Conservation (phyloP, 2,329 filamentous ascomycete species). For the Ophiocordyceps camponoti-leonardi region DNA sequence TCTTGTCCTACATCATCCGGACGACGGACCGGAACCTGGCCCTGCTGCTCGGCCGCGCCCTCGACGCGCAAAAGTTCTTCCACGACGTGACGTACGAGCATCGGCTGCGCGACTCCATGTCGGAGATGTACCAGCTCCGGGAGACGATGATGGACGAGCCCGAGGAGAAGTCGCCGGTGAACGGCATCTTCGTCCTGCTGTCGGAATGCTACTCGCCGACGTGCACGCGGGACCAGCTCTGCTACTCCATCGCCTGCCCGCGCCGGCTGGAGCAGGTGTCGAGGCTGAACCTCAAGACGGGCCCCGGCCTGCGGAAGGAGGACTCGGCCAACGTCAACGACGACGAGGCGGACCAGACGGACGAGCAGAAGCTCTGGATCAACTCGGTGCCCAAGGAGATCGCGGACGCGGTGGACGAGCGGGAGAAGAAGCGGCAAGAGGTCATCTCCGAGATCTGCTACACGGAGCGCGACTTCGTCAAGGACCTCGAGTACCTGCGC, state of each 20-base stretch:
- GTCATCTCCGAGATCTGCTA: conserved; percentile 98
- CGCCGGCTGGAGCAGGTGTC: conserved; percentile 89
- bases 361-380: conserved; percentile 98
- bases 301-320: conserved; percentile 63
- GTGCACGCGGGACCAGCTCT: conserved; percentile 85
- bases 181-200: conserved; percentile 89
- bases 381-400: conserved; percentile 94
- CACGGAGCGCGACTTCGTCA: conserved; percentile 96
- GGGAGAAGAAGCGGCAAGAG: conserved; percentile 93
- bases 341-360: conserved; percentile 66
- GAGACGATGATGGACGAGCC: conserved; percentile 76
- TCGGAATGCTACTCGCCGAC: conserved; percentile 98
- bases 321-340: conserved; percentile 45
- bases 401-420: conserved; percentile 74
- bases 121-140: conserved; percentile 92
- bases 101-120: conserved; percentile 78
- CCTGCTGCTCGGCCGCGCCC: conserved; percentile 70
- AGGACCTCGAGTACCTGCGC: conserved; percentile 90
- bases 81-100: conserved; percentile 99
- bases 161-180: conserved; percentile 58
- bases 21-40: conserved; percentile 93
- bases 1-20: conserved; percentile 91
- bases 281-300: conserved; percentile 79
- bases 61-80: conserved; percentile 98
- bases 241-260: conserved; percentile 95